A percentile compares a stretch with the other conserved stretches of the same genome.
Conservation (phyloP, 371 early-diverging fungal species). For the Basidiobolus meristosporus region DNA sequence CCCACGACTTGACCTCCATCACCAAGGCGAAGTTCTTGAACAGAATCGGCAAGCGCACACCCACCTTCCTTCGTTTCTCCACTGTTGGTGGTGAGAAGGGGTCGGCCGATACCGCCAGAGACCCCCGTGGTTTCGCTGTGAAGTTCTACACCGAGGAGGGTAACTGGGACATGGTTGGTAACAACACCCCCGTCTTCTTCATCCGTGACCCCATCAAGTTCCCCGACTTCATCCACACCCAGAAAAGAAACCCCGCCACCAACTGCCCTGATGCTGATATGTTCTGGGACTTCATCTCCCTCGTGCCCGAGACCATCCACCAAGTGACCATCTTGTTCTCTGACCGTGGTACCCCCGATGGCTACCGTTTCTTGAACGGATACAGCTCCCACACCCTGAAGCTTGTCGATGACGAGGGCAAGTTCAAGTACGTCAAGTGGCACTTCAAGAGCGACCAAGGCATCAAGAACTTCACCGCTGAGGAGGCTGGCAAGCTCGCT, state of each 20-base stretch:
- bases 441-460: conserved; percentile 69
- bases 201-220: conserved; percentile 62
- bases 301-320: conserved; percentile 59
- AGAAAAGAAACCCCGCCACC: conserved; percentile 49
- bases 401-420: conserved; percentile 46
- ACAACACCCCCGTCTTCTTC: conserved; percentile 47
- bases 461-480: conserved; percentile 41
- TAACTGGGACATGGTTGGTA: conserved; percentile 62
- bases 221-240: conserved; percentile 70
- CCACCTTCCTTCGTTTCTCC: conserved; percentile 60
- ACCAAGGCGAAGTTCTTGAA: conserved; percentile 58
- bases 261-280: no score
- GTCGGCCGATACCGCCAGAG: conserved; percentile 52
- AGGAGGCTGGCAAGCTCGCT: conserved; percentile 37
- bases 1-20: conserved; percentile 43
- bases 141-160: no score
- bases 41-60: conserved; percentile 52
- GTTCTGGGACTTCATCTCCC: conserved; percentile 51
- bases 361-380: conserved; percentile 61
- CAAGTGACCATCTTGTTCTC: conserved; percentile 63
- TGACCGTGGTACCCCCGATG: no score
- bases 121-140: conserved; percentile 70
- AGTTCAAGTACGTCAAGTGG: conserved; percentile 47
- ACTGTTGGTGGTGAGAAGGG: conserved; percentile 66
- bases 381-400: conserved; percentile 60